Evolutionary conservation across 2,329 filamentous ascomycete species (phyloP).

Genomic region (Plectosphaerella sp.): DNA sequence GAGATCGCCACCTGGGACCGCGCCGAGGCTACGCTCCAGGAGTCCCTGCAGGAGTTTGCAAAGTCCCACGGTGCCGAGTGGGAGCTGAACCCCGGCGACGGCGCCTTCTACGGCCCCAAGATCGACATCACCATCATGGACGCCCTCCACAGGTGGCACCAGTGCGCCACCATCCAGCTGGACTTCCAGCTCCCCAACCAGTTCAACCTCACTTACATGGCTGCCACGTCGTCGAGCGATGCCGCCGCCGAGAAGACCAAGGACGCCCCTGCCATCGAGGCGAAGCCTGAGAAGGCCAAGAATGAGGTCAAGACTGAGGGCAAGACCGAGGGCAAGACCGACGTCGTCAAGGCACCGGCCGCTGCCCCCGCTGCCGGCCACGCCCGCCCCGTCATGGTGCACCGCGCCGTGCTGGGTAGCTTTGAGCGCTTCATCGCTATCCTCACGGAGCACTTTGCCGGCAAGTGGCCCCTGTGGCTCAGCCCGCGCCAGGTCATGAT

Average conservation of each 20-base stretch:
- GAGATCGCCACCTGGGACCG: conserved; percentile 83
- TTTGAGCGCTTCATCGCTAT: conserved; percentile 52
- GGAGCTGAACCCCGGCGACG: conserved; percentile 91
- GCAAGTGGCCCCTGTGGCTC: conserved; percentile 88
- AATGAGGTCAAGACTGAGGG: conserved; percentile 34
- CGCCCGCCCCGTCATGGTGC: conserved; percentile 80
- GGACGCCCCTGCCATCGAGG: conserved; percentile 1
- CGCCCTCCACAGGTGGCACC: conserved; percentile 53
- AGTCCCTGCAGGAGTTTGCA: conserved; percentile 75
- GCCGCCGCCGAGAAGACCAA: conserved; percentile 19
- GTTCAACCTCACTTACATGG: background rate
- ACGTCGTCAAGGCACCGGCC: conserved; percentile 25
- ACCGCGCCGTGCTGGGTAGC: conserved; percentile 75
- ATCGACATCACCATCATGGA: conserved; percentile 95
- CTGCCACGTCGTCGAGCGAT: background rate
- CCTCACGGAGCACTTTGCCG: conserved; percentile 77
- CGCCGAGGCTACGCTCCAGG: conserved; percentile 76
- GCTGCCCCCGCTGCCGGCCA: conserved; percentile 58
- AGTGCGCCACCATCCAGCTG: conserved; percentile 87
- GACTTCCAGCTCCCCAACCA: conserved; percentile 61
- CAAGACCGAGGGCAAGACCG: conserved; percentile 38
- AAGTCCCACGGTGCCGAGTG: conserved; percentile 57
- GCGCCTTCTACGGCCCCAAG: conserved; percentile 98
- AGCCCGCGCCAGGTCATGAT: conserved; percentile 71
- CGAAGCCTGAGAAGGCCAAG: conserved; percentile 23